Evolutionary conservation across 73 alveolate species (phyloP), one percentile per base, ranked within the genome.

Genomic region (Paramecium tetraurelia): DNA sequence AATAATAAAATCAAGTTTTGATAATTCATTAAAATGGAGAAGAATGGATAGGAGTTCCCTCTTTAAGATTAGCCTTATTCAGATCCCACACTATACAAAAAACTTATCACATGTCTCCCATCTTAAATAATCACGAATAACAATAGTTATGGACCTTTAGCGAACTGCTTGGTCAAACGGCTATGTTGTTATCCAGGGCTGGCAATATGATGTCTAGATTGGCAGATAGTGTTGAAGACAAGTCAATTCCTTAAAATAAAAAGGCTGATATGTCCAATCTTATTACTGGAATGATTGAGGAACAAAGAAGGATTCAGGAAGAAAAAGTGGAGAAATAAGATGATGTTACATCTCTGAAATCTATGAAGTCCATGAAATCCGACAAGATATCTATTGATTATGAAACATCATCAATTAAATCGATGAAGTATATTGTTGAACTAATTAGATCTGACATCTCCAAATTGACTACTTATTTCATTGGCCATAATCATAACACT

Each of bases 351-450:
- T 80, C 90, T 11, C 48, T 80, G 11, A 80, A 80, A 46, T 80
- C 90, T 10, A 80, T 80, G 90, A 80, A 80, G 21, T 80, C 90
- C 2, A 80, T 80, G 90, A 80, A 80, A 48, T 80, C 90, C 20
- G 90, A 80, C 43, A 80, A 80, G 57, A 40, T 80, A n/a, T 80
- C 90, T 24, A 80, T 80, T 3, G 90, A 80, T 48, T 80, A 80
- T 48, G 90, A 80, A 80, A 80, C 90, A 9, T 80, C 90, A 43
- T 80, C 90, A 1, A 80, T 80, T 40, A 80, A 80, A 48, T 80
- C 90, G 0, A 80, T 80, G 90, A 80, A 80, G 90, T 80, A 80
- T 44, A 1, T 9, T 22, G 3, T 35, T 72, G 10, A 48, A 1
- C 7, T 43, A 80, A 11, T 11, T 80, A 80, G 90, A 80, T 80